phyloP scores from a whole-genome alignment of 352 stramenopile species.

The Phytopythium helicoides region DNA sequence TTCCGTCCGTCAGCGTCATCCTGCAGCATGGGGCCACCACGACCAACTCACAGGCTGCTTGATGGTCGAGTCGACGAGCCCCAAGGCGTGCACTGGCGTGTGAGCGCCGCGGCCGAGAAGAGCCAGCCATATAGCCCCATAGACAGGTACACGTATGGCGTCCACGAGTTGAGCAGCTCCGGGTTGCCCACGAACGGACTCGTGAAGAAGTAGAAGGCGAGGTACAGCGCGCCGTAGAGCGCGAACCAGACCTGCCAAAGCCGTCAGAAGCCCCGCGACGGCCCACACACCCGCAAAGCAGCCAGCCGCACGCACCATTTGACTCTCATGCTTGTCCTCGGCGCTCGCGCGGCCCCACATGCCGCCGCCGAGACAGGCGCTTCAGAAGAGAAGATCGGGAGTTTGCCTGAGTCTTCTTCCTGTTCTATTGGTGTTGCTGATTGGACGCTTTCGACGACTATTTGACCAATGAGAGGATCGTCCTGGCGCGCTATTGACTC shows the following conservation, averaged over 20 bases:
- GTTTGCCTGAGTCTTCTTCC: no score
- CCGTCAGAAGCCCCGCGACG: background rate
- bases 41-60: constrained; percentile 66
- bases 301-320: constrained; percentile 22
- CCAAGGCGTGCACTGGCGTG: constrained; percentile 66
- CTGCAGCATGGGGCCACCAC: background rate
- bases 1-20: background rate
- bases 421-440: no score
- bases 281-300: background rate
- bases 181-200: constrained; percentile 84
- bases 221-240: constrained; percentile 75
- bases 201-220: constrained; percentile 90
- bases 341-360: constrained; percentile 1
- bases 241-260: constrained; percentile 73
- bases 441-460: no score
- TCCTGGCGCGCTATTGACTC: no score
- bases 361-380: background rate
- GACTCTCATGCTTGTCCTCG: constrained; percentile 25
- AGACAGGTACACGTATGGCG: constrained; percentile 85
- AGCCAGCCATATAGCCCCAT: constrained; percentile 87
- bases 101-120: constrained; percentile 73
- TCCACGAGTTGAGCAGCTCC: constrained; percentile 83
- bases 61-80: constrained; percentile 75
- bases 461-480: no score
- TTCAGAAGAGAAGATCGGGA: no score